These are phyloP conservation scores for Mycena belliarum DNA, from an alignment of 768 basidiomycete species.

Conservation along the genomic window DNA sequence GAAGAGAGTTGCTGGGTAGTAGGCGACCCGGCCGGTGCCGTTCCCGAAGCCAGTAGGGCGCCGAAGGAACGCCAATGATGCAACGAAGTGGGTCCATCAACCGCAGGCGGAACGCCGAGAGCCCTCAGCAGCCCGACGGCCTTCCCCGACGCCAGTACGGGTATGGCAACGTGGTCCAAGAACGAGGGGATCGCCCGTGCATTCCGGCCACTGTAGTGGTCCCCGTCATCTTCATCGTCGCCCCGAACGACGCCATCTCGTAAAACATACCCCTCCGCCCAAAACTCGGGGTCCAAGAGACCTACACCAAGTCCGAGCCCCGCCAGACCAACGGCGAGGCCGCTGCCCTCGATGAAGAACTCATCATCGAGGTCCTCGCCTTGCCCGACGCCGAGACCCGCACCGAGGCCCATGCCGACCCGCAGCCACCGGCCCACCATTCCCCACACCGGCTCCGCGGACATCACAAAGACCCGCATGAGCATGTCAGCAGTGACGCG, in stretches of 20 bases:
- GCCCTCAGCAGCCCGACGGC: slow-evolving; percentile 73
- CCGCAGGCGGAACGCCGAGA: slow-evolving; percentile 42
- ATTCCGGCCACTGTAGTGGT: slow-evolving; percentile 25
- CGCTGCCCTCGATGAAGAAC: slow-evolving; percentile 79
- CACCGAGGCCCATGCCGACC: slow-evolving; percentile 64
- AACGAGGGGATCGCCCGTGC: slow-evolving; percentile 56
- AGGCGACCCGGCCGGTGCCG: not conserved
- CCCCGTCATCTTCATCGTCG: slow-evolving; percentile 18
- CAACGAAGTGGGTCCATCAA: slow-evolving; percentile 25
- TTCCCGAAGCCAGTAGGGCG: slow-evolving; percentile 36
- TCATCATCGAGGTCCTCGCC: slow-evolving; percentile 61
- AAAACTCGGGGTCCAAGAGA: slow-evolving; percentile 73
- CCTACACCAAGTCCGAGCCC: slow-evolving; percentile 36
- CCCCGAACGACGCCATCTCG: slow-evolving; percentile 40
- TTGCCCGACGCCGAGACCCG: slow-evolving; percentile 33
- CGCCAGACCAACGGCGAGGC: slow-evolving; percentile 51
- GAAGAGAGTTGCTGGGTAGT: slow-evolving; percentile 33
- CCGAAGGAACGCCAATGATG: slow-evolving; percentile 45
- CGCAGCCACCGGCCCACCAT: slow-evolving; percentile 74
- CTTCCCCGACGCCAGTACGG: slow-evolving; percentile 71
- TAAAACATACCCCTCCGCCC: slow-evolving; percentile 71
- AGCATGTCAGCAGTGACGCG: slow-evolving; percentile 53
- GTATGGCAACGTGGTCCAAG: slow-evolving; percentile 57
- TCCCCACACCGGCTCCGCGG: slow-evolving; percentile 71
- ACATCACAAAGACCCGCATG: slow-evolving; percentile 59